Evolutionary conservation across 1,284 basidiomycete species (phyloP), one percentile per base, ranked within the genome.

Genomic region (Microbotryum lychnidis-dioicae): DNA sequence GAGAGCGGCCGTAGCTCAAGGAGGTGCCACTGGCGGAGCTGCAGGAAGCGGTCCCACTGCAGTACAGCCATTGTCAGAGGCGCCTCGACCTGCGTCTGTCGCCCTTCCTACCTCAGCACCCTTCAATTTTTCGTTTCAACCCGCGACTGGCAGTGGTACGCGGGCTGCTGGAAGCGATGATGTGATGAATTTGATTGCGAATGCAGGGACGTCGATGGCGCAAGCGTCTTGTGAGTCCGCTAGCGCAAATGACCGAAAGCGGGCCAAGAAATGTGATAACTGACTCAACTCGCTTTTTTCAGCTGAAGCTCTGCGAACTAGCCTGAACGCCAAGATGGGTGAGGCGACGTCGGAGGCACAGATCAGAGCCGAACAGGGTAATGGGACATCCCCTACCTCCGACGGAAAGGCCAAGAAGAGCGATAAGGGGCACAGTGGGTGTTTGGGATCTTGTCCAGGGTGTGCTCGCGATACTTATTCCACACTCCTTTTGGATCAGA

Each of bases 391-490:
- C 55, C 20, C 9, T 27, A 46, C 16, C 21, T 51, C 47, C 5
- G 57, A 44, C 33, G 45, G 31, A 48, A 61, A 56, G 54, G 44
- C 45, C 29, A 62, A 62, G 51, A 61, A 60, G 58, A 46, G 51
- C 25, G 65, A 67, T 3, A 44, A 58, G 16, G 65, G 66, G 0
- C 66, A 67, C 57, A 67, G 66, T 67, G 45, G 37, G 65, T 62
- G 14, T 0, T 21, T 1, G 25, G 8, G 9, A 14, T n/a, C 20
- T 45, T 12, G 12, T 10, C 31, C 29, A n/a, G 12, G n/a, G 4
- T 9, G 10, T 47, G 20, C 9, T 8, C 20, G 27, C 6, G 12
- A 4, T 10, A 23, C 45, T 20, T 16, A n/a, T 8, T 1, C 4
- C 12, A 10, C 16, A 16, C 10, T 18, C 10, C 9, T 10, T 6